Conservation (phyloP, 2,329 filamentous ascomycete species). For the Alternaria conjuncta region DNA sequence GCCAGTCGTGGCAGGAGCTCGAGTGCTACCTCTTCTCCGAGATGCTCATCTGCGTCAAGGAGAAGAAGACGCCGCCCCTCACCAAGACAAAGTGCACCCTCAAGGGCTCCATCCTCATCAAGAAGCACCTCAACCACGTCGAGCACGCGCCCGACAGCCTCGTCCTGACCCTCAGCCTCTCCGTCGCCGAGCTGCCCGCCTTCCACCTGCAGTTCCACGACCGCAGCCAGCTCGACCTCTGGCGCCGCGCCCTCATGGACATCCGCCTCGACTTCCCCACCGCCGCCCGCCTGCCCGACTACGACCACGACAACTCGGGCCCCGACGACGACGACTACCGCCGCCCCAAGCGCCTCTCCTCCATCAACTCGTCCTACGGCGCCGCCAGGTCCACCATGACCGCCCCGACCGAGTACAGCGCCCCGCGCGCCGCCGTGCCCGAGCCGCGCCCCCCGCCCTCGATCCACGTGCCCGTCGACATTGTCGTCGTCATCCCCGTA, state of each 20-base stretch:
- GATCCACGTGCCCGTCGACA: conserved; percentile 88
- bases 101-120: conserved; percentile 97
- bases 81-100: conserved; percentile 82
- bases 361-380: conserved; percentile 83
- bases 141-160: conserved; percentile 76
- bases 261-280: conserved; percentile 72
- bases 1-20: conserved; percentile 94
- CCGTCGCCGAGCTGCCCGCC: conserved; percentile 87
- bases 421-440: conserved; percentile 56
- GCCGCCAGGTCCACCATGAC: conserved; percentile 83
- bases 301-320: conserved; percentile 80
- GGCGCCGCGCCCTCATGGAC: conserved; percentile 86
- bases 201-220: conserved; percentile 93
- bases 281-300: conserved; percentile 69
- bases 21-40: conserved; percentile 97
- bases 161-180: conserved; percentile 85
- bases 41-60: conserved; percentile 99
- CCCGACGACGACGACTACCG: conserved; percentile 88
- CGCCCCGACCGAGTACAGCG: conserved; percentile 90
- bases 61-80: conserved; percentile 74
- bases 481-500: conserved; percentile 95
- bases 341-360: conserved; percentile 74
- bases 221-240: conserved; percentile 82
- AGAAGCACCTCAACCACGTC: conserved; percentile 94
- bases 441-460: conserved; percentile 59